A percentile compares a stretch with the other conserved stretches of the same genome.
These are phyloP conservation scores for Sporothrix inflata DNA, from an alignment of 2,329 filamentous ascomycete species.

Conservation along the genomic window DNA sequence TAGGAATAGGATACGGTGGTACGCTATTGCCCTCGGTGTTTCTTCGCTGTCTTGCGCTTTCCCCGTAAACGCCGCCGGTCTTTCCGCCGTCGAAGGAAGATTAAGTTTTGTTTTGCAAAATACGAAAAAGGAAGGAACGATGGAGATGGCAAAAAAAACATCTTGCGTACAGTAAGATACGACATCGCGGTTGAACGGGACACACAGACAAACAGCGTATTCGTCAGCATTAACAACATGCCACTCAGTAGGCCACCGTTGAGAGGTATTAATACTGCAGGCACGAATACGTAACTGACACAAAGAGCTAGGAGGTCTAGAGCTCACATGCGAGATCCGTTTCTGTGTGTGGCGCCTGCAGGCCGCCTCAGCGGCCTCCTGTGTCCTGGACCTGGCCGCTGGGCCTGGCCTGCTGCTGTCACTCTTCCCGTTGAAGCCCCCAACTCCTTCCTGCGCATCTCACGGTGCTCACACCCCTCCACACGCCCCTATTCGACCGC, in stretches of 20 bases:
- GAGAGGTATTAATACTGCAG: neutral
- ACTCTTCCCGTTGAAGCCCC: neutral
- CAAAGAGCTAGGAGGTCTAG: too few species aligned
- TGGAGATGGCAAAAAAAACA: neutral
- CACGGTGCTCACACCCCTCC: neutral
- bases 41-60: neutral
- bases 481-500: conserved; percentile 1
- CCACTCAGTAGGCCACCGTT: neutral
- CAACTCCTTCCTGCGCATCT: conserved; percentile 1
- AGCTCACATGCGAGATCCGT: neutral
- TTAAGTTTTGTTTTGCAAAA: neutral
- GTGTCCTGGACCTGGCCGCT: neutral
- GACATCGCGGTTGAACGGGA: conserved; percentile 10
- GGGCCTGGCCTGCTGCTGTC: neutral
- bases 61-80: neutral
- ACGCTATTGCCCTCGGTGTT: neutral
- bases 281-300: too few species aligned
- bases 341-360: conserved; percentile 1
- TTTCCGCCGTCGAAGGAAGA: neutral
- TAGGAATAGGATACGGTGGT: neutral
- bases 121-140: neutral
- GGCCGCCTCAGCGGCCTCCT: neutral
- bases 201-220: neutral
- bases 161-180: neutral
- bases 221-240: conserved; percentile 19